Conservation (phyloP, 345 rosid species). For the Murraya koenigii region DNA sequence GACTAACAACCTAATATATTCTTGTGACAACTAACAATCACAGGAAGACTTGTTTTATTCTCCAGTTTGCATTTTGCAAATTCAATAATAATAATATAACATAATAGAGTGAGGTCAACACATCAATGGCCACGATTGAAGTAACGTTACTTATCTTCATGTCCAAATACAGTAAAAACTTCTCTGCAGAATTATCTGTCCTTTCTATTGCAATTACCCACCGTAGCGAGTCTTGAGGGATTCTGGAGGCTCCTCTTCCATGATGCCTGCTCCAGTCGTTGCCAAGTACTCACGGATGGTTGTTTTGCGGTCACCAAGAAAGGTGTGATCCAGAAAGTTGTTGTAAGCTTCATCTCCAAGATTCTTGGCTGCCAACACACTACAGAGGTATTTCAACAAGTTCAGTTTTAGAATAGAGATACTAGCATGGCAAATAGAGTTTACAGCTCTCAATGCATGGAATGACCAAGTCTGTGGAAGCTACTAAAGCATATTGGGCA, state of each 20-base stretch:
- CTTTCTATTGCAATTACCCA: conserved; percentile 40
- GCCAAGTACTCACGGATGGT: conserved; percentile 63
- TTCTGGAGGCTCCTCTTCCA: conserved; percentile 91
- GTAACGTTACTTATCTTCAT: background rate
- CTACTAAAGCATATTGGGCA: background rate
- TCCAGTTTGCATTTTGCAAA: background rate
- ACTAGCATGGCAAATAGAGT: background rate
- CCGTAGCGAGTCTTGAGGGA: conserved; percentile 74
- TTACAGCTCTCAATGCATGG: background rate
- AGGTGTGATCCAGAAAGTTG: conserved; percentile 84
- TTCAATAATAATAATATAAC: background rate
- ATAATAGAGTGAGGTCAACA: background rate
- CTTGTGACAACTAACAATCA: too few species aligned
- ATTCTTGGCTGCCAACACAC: conserved; percentile 91
- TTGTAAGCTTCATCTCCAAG: conserved; percentile 57
- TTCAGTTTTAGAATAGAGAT: conserved; percentile 4
- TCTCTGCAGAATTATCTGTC: background rate
- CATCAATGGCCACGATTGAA: background rate
- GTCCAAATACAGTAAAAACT: background rate
- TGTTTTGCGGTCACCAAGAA: conserved; percentile 65
- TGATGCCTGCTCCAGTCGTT: conserved; percentile 73
- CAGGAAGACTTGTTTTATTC: background rate
- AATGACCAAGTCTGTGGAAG: background rate
- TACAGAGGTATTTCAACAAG: conserved; percentile 24
- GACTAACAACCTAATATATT: too few species aligned